Evolutionary conservation across 306 rosid species (phyloP), one percentile per base, ranked within the genome.

Genomic region (Ormosia emarginata): DNA sequence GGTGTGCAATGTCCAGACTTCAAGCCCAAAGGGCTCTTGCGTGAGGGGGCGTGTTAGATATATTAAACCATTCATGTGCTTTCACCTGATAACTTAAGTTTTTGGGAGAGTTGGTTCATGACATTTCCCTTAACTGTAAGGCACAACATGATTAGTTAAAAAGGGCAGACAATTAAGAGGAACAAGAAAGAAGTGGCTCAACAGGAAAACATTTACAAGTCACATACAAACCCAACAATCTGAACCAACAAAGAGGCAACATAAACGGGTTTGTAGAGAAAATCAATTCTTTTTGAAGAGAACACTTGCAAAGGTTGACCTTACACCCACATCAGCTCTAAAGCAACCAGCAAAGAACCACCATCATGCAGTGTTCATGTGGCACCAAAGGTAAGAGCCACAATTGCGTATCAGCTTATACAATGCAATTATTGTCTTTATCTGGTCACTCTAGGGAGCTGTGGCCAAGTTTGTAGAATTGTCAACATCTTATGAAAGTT

Each of bases 341-440:
- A 87, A 87, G 90, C 89, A 87, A 85, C 92, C 89, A 87, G 91
- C 81, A 83, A 86, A 88, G 85, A 86, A 75, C 82, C 82, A 70
- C 47, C 83, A 83, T 67, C 52, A 70, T 78, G 83, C 44, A 5
- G 76, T 81, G 59, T 49, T 88, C 58, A 62, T 65, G 79, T 76
- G 64, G 77, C 80, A 70, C 11, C 61, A 70, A 74, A 69, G 41
- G 68, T 24, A 41, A 33, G 30, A 64, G 76, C 59, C 72, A 74
- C 79, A 87, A 78, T 69, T 74, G 68, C 77, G 65, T 40, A 67
- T 57, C 52, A 78, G 78, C 76, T 57, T 41, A 75, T 52, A 72
- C 50, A 67, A 68, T 46, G 82, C 74, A 83, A 80, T 74, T 41
- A 71, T 63, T 80, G 87, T 80, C 91, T 83, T 88, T 85, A 81